Conservation (phyloP, 805 yeast genomes). For the Starmerella davenportii region DNA sequence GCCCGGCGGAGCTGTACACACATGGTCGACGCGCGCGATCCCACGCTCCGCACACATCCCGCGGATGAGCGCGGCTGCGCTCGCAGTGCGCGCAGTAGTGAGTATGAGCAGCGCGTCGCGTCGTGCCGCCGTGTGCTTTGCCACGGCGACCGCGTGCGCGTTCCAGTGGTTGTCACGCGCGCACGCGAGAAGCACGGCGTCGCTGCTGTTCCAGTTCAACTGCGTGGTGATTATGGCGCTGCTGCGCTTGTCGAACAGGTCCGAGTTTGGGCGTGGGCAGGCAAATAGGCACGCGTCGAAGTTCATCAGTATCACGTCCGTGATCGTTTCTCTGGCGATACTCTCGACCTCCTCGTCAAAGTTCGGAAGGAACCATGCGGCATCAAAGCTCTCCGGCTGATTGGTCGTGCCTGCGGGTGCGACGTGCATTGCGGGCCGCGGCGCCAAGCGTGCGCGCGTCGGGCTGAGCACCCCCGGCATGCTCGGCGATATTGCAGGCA, state of each 20-base stretch:
- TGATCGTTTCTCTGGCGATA: background rate
- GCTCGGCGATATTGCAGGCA: too few species aligned
- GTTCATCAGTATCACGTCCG: conserved; percentile 14
- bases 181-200: conserved; percentile 11
- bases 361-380: conserved; percentile 5
- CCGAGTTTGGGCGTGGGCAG: conserved; percentile 8
- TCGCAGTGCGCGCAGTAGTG: conserved; percentile 10
- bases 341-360: conserved; percentile 3
- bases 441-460: too few species aligned
- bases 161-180: conserved; percentile 10
- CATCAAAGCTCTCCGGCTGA: background rate
- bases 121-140: conserved; percentile 2
- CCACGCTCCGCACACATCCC: conserved; percentile 8
- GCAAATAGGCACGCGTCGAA: conserved; percentile 15
- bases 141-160: conserved; percentile 8
- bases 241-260: conserved; percentile 8
- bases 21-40: conserved; percentile 7
- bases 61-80: conserved; percentile 4
- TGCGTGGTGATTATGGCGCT: conserved; percentile 7
- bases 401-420: background rate
- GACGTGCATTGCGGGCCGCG: too few species aligned
- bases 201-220: conserved; percentile 6
- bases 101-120: conserved; percentile 8
- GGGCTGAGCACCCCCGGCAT: too few species aligned
- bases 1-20: background rate